Evolutionary conservation across 495 filamentous ascomycete genomes (phyloP).

Genomic region (Rostrohypoxylon terebratum): DNA sequence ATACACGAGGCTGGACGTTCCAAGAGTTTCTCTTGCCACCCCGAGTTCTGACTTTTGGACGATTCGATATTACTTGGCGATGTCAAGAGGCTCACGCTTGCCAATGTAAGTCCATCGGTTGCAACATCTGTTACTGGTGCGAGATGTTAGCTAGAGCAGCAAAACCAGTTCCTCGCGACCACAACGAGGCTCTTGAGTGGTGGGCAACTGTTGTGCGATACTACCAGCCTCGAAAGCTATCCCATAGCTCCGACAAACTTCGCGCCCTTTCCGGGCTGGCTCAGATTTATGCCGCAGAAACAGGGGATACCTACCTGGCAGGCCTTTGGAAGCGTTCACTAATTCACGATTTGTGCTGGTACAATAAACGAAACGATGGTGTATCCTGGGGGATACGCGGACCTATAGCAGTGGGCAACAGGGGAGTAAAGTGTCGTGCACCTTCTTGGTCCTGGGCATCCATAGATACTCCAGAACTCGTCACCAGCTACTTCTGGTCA

Average conservation of each 20-base stretch:
- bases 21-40: constrained; percentile 35
- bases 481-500: constrained; percentile 5
- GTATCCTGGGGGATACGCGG: too few species aligned
- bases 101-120: too few species aligned
- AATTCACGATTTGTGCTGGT: neutral
- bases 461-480: constrained; percentile 20
- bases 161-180: neutral
- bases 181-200: neutral
- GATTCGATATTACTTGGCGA: constrained; percentile 26
- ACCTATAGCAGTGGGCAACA: neutral
- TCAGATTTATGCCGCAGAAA: constrained; percentile 9
- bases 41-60: constrained; percentile 27
- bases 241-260: constrained; percentile 2
- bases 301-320: constrained; percentile 29
- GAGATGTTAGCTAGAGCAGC: neutral
- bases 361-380: too few species aligned
- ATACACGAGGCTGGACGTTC: constrained; percentile 34
- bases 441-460: constrained; percentile 47
- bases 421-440: constrained; percentile 23
- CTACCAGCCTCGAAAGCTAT: constrained; percentile 10
- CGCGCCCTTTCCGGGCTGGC: constrained; percentile 37
- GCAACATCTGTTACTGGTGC: too few species aligned
- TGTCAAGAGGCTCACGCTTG: too few species aligned
- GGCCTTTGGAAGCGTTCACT: constrained; percentile 33
- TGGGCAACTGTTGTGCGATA: neutral